phyloP scores from a whole-genome alignment of 2,329 filamentous ascomycete species.

The Coniochaeta prunicola region DNA sequence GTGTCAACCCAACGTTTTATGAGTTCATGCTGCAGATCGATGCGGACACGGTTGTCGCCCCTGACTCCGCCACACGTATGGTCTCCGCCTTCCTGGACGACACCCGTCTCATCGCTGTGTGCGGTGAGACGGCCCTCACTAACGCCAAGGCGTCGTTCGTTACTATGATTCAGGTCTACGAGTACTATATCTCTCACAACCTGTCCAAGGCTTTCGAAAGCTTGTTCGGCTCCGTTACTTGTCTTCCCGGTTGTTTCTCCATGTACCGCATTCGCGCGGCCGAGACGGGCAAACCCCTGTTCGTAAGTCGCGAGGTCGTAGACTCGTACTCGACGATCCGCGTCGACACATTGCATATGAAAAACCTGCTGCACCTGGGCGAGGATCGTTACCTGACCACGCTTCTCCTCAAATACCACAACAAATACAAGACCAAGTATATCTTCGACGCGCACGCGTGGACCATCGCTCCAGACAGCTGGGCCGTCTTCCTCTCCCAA shows the following conservation, averaged over 20 bases:
- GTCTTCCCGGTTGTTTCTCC: slow-evolving; percentile 95
- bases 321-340: slow-evolving; percentile 86
- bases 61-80: slow-evolving; percentile 86
- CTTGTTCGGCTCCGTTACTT: slow-evolving; percentile 94
- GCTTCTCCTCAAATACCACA: slow-evolving; percentile 83
- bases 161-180: slow-evolving; percentile 99
- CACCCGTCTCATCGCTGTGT: slow-evolving; percentile 86
- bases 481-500: slow-evolving; percentile 92
- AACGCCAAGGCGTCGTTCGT: slow-evolving; percentile 91
- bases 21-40: slow-evolving; percentile 96
- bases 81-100: slow-evolving; percentile 87
- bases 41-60: slow-evolving; percentile 88
- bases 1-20: slow-evolving; percentile 97
- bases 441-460: slow-evolving; percentile 87
- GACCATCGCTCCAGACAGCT: slow-evolving; percentile 94
- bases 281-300: slow-evolving; percentile 90
- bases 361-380: slow-evolving; percentile 92
- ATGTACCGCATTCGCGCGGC: slow-evolving; percentile 97
- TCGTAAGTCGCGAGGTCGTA: slow-evolving; percentile 88
- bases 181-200: slow-evolving; percentile 99
- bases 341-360: slow-evolving; percentile 97
- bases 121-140: slow-evolving; percentile 87
- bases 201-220: slow-evolving; percentile 95
- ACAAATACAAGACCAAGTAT: slow-evolving; percentile 97
- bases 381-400: slow-evolving; percentile 98